Base-by-base conservation (phyloP, 1,284 basidiomycete species). In the Megacollybia platyphylla region DNA sequence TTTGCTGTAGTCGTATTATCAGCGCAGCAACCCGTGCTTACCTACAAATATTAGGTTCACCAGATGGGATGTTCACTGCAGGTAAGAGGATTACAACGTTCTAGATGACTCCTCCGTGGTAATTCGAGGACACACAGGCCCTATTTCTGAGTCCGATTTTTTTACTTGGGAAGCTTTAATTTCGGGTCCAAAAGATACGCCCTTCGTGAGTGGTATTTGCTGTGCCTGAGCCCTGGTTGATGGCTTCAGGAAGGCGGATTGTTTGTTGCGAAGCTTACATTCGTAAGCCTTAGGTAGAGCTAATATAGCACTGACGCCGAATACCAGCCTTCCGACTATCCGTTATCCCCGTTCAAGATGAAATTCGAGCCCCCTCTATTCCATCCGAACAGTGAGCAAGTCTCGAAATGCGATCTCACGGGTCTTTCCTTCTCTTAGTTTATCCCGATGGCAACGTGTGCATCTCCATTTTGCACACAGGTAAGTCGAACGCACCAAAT, bases 101-200 rank as follows among this genome's bases (percentile, higher is more conserved):
- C 7, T 7, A 15, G 31, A 24, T 24, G 3, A 5, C 20, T 11
- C 11, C 6, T 34, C 31, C 4, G 31, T 15, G 5, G 27, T 15
- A 17, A 36, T 36, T 32, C 34, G 43, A 43, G 41, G 45, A 43
- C 53, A 49, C 46, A 47, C 55, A 81, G 89, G 90, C 0, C 91
- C 91, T 36, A 74, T 97, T 54, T 83, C 84, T 38, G 94, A 98
- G 64, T 81, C 86, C 50, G 91, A 98, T 67, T 93, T 98, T 70
- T 90, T 98, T 60, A 86, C 85, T 49, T 99, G 96, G 96, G 96
- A 97, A 63, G 93, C 93, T 11, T 71, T 98, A 51, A 93, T 99
- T 47, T 84, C 81, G 53, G 96, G 96, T 1, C 96, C 94, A 9
- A 91, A 94, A 56, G 96, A 92, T 51, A 98, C 96, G 36, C 96